phyloP scores from a whole-genome alignment of 352 stramenopile genomes.

The Pseudoperonospora humuli region DNA sequence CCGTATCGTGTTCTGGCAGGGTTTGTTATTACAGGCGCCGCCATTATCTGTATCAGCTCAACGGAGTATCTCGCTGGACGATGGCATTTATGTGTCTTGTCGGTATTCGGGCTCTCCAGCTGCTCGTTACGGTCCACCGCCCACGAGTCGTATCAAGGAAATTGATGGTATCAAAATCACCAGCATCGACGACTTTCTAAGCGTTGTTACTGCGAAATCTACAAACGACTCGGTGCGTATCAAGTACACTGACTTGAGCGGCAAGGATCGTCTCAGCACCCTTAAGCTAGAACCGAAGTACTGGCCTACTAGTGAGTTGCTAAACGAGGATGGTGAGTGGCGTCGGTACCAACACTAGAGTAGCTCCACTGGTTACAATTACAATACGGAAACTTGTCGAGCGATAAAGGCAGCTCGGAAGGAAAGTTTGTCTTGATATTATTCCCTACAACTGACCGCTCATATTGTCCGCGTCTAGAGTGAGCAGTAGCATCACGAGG shows the following conservation, averaged over 20 bases:
- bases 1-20: constrained; percentile 88
- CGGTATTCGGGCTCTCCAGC: constrained; percentile 84
- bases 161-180: constrained; percentile 84
- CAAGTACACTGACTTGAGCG: constrained; percentile 85
- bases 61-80: constrained; percentile 70
- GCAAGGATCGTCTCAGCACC: constrained; percentile 80
- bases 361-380: neutral
- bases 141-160: constrained; percentile 86
- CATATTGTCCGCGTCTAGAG: too few relatives aligned
- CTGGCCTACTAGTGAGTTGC: constrained; percentile 85
- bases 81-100: constrained; percentile 83
- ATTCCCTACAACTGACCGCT: too few relatives aligned
- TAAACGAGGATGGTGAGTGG: constrained; percentile 74
- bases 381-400: neutral
- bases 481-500: too few relatives aligned
- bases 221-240: constrained; percentile 79
- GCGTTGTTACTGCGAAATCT: constrained; percentile 47
- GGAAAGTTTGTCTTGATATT: too few relatives aligned
- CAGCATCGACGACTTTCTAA: constrained; percentile 86
- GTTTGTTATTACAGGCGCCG: constrained; percentile 82
- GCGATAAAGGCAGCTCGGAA: too few relatives aligned
- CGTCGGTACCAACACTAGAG: constrained; percentile 43
- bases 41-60: constrained; percentile 83
- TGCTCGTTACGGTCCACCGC: constrained; percentile 81
- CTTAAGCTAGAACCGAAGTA: constrained; percentile 87